Conservation (phyloP, 179 eudicot genomes). For the Gypsophila paniculata region DNA sequence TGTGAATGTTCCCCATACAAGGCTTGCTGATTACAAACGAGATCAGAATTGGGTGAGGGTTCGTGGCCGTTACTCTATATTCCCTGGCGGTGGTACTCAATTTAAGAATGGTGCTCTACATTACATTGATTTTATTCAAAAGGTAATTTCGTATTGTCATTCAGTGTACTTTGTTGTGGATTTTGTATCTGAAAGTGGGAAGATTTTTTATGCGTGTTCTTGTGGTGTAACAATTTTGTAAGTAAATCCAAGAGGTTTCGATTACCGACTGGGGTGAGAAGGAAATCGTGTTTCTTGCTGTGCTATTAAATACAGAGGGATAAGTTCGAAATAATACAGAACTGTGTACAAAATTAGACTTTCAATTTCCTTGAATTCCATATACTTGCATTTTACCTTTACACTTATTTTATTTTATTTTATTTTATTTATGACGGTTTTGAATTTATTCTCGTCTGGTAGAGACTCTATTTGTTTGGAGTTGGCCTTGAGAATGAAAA, state of each 20-base stretch:
- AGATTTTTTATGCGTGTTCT: slow-evolving; percentile 13
- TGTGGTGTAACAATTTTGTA: background rate
- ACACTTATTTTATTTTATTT: too few relatives aligned
- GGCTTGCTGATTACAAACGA: slow-evolving; percentile 35
- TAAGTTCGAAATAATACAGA: too few relatives aligned
- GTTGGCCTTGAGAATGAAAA: too few relatives aligned
- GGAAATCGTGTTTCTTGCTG: too few relatives aligned
- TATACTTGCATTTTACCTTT: too few relatives aligned
- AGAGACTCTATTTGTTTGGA: background rate
- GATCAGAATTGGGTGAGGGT: slow-evolving; percentile 45
- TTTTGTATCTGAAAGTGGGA: slow-evolving; percentile 7
- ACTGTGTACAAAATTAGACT: too few relatives aligned
- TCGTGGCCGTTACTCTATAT: slow-evolving; percentile 34
- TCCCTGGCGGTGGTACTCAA: slow-evolving; percentile 49
- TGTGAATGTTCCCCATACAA: slow-evolving; percentile 41
- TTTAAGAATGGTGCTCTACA: slow-evolving; percentile 39
- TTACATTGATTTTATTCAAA: slow-evolving; percentile 35
- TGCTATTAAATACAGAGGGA: too few relatives aligned
- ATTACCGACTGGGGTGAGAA: too few relatives aligned
- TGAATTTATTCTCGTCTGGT: too few relatives aligned
- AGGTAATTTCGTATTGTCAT: slow-evolving; percentile 23
- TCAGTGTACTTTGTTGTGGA: background rate
- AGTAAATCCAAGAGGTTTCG: background rate
- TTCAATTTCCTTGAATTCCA: too few relatives aligned
- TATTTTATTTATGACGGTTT: too few relatives aligned